A percentile compares a stretch with the other conserved stretches of the same genome.
These are phyloP conservation scores for Aleurites moluccanus DNA, from an alignment of 441 rosid species.

Conservation along the genomic window DNA sequence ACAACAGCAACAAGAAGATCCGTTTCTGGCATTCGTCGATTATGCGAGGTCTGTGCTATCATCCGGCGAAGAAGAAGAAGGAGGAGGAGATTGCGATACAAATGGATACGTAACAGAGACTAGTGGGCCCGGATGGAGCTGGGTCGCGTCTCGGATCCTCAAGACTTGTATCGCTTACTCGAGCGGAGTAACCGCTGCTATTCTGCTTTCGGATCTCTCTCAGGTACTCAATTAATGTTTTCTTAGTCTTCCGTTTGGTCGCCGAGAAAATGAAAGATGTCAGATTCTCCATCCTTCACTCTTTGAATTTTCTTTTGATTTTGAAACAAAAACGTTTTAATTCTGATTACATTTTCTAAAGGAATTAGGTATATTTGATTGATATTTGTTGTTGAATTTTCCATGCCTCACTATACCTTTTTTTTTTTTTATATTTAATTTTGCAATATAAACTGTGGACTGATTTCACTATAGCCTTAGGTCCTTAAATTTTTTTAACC, in stretches of 20 bases:
- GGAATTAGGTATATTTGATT: background rate
- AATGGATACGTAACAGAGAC: conserved; percentile 28
- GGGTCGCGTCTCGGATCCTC: conserved; percentile 73
- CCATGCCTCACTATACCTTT: too few species aligned
- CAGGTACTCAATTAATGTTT: conserved; percentile 45
- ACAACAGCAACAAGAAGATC: conserved; percentile 41
- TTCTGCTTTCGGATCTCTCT: conserved; percentile 79
- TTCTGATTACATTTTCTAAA: background rate
- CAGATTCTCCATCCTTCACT: background rate
- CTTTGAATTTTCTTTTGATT: background rate
- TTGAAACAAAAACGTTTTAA: background rate
- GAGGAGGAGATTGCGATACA: conserved; percentile 14
- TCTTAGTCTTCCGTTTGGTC: conserved; percentile 11
- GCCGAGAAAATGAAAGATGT: background rate
- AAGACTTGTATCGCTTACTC: conserved; percentile 80
- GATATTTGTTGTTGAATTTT: too few species aligned
- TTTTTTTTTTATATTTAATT: background rate
- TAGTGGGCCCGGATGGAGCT: conserved; percentile 72
- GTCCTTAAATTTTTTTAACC: background rate
- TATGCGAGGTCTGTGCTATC: conserved; percentile 54
- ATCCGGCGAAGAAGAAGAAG: conserved; percentile 44
- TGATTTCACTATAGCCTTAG: background rate
- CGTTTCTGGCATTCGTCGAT: conserved; percentile 73
- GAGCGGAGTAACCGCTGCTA: conserved; percentile 84
- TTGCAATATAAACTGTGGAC: background rate